Conservation (phyloP, 2,329 filamentous ascomycete genomes). For the Phyllosticta paracitricarpa region DNA sequence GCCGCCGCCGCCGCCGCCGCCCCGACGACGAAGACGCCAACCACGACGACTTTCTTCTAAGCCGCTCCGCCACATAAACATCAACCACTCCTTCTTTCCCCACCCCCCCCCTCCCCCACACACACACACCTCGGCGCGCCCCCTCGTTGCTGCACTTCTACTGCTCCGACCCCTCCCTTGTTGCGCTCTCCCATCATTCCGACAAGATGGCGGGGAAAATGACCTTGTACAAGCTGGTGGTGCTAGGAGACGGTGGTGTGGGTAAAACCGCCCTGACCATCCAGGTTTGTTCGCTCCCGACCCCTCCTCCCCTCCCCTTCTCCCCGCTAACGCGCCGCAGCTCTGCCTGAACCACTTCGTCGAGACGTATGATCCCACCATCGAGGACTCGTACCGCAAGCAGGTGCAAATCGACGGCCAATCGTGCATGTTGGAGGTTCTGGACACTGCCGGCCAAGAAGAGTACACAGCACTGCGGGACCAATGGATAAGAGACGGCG, state of each 20-base stretch:
- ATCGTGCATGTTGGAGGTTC: slow-evolving; percentile 93
- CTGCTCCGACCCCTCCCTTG: background rate
- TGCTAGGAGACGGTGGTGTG: slow-evolving; percentile 86
- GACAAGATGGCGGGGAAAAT: slow-evolving; percentile 76
- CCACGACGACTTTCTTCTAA: background rate
- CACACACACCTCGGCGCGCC: background rate
- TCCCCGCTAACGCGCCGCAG: slow-evolving; percentile 34
- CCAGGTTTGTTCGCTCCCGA: slow-evolving; percentile 51
- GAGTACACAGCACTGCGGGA: slow-evolving; percentile 95
- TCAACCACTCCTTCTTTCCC: slow-evolving; percentile 2
- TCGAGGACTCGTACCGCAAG: slow-evolving; percentile 60
- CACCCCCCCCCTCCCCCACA: background rate
- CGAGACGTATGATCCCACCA: slow-evolving; percentile 69
- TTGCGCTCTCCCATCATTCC: slow-evolving; percentile 1
- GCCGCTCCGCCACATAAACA: slow-evolving; percentile 3
- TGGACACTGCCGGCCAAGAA: slow-evolving; percentile 96
- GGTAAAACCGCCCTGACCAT: slow-evolving; percentile 92
- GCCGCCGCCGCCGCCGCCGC: background rate
- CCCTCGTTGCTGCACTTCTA: background rate
- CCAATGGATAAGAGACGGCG: slow-evolving; percentile 96
- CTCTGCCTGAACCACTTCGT: slow-evolving; percentile 97
- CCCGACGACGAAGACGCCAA: background rate
- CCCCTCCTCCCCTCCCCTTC: background rate
- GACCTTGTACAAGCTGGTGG: slow-evolving; percentile 93
- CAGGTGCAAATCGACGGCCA: slow-evolving; percentile 80